These are phyloP conservation scores for Picea abies DNA, from an alignment of 83 land plant genomes.

Conservation along the genomic window DNA sequence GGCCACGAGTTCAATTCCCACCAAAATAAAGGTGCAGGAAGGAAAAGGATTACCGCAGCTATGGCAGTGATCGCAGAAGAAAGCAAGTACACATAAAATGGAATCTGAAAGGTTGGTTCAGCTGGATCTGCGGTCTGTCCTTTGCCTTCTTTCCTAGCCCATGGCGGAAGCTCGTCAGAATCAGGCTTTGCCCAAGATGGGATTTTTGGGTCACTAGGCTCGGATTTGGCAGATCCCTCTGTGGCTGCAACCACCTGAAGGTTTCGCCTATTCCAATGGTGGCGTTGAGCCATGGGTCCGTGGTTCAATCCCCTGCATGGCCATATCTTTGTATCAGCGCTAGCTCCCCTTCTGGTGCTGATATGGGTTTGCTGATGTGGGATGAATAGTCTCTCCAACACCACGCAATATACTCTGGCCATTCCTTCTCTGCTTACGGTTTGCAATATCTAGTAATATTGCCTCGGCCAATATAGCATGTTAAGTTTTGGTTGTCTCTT, in stretches of 20 bases:
- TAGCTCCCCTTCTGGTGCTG: background rate
- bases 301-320: background rate
- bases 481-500: no score
- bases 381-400: background rate
- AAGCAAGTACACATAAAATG: no score
- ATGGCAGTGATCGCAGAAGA: no score
- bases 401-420: background rate
- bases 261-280: background rate
- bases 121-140: no score
- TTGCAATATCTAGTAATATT: background rate
- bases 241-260: conserved; percentile 19
- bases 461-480: no score
- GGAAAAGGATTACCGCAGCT: conserved; percentile 5
- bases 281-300: background rate
- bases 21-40: no score
- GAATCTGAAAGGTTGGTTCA: no score
- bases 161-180: conserved; percentile 42
- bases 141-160: no score
- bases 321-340: background rate
- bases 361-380: no score
- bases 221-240: conserved; percentile 33
- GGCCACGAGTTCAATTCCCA: no score
- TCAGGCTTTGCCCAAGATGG: conserved; percentile 96
- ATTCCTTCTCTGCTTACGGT: background rate
- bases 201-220: conserved; percentile 30